Evolutionary conservation across 2,329 filamentous ascomycete species (phyloP).

Genomic region (Alternaria sp.): DNA sequence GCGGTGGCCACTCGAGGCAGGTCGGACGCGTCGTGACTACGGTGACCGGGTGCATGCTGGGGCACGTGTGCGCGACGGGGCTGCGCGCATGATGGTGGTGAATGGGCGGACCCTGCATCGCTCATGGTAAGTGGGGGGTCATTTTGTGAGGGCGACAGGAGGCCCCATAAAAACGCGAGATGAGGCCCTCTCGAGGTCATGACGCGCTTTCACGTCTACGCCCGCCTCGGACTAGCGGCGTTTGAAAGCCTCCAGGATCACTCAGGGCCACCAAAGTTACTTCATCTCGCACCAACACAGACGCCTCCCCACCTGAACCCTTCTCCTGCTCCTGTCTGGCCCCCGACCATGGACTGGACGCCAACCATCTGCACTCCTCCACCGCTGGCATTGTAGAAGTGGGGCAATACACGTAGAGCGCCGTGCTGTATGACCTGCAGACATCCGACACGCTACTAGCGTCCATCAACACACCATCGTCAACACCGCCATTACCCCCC

Average conservation of each 20-base stretch:
- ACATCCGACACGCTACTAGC: slow-evolving; percentile 15
- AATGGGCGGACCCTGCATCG: slow-evolving; percentile 20
- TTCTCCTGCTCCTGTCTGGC: slow-evolving; percentile 16
- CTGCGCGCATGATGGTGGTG: slow-evolving; percentile 16
- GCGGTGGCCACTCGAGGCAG: slow-evolving; percentile 7
- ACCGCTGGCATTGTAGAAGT: slow-evolving; percentile 20
- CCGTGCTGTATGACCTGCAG: slow-evolving; percentile 24
- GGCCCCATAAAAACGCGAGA: slow-evolving; percentile 16
- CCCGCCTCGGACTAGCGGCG: slow-evolving; percentile 17
- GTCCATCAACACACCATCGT: slow-evolving; percentile 27
- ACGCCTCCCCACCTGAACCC: slow-evolving; percentile 15
- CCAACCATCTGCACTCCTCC: slow-evolving; percentile 6
- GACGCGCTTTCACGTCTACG: slow-evolving; percentile 27
- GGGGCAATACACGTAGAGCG: slow-evolving; percentile 12
- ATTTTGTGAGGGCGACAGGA: slow-evolving; percentile 14
- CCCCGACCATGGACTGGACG: slow-evolving; percentile 26
- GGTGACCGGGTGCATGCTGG: slow-evolving; percentile 17
- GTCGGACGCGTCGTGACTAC: slow-evolving; percentile 18
- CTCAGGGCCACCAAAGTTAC: slow-evolving; percentile 17
- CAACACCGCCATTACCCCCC: slow-evolving; percentile 28
- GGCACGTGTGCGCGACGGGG: slow-evolving; percentile 5
- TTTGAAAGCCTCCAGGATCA: slow-evolving; percentile 16
- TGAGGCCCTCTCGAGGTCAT: slow-evolving; percentile 18
- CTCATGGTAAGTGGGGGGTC: slow-evolving; percentile 33
- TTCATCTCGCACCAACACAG: slow-evolving; percentile 25